Evolutionary conservation across 225 moss, liverwort and hornwort genomes (phyloP).

Genomic region (Sphagnum contortum): DNA sequence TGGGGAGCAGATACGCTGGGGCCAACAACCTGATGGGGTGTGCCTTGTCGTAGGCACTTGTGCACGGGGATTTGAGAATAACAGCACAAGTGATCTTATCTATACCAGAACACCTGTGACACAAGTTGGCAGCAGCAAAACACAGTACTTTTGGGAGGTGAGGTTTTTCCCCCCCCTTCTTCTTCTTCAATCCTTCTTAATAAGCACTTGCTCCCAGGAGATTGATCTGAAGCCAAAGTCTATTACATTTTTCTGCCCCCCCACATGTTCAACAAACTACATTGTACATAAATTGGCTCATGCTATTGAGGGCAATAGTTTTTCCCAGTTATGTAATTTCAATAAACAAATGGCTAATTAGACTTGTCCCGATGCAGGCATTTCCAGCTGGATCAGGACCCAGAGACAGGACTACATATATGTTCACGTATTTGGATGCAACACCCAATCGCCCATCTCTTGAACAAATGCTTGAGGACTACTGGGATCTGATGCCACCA

Average conservation of each 20-base stretch:
- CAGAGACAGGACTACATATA: constrained; percentile 69
- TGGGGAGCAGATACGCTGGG: constrained; percentile 62
- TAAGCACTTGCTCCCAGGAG: no score
- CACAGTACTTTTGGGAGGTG: constrained; percentile 97
- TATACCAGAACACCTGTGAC: constrained; percentile 54
- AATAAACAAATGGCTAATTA: no score
- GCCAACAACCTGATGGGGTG: constrained; percentile 83
- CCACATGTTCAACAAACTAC: no score
- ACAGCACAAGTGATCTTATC: constrained; percentile 64
- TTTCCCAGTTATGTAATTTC: no score
- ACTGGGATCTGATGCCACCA: constrained; percentile 87
- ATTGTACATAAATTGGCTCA: no score
- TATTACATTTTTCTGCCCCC: no score
- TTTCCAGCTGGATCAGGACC: constrained; percentile 92
- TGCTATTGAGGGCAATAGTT: no score
- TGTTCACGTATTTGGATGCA: constrained; percentile 89
- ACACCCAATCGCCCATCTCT: constrained; percentile 71
- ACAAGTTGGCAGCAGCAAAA: constrained; percentile 57
- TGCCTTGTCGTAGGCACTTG: constrained; percentile 92
- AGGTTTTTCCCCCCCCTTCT: no score
- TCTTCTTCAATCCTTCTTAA: no score
- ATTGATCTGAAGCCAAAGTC: no score
- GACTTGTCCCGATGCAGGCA: constrained; percentile 26
- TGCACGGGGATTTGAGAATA: constrained; percentile 83
- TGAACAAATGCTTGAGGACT: constrained; percentile 76